phyloP scores from a whole-genome alignment of 495 filamentous ascomycete species.

The Durotheca rogersii region DNA sequence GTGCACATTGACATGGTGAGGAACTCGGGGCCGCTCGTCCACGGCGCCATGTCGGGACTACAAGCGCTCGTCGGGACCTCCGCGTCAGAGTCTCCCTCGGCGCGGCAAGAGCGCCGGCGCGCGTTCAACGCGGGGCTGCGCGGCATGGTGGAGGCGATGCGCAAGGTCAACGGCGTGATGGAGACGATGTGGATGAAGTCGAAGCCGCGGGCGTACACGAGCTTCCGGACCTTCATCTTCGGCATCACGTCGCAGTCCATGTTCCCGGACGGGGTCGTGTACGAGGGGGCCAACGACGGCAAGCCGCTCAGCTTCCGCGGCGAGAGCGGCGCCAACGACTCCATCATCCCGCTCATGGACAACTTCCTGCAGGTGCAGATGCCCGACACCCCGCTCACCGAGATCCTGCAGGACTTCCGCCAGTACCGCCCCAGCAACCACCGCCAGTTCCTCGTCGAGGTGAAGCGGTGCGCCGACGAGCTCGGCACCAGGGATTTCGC shows the following conservation, averaged over 20 bases:
- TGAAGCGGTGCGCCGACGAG: conserved; percentile 56
- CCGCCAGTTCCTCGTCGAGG: conserved; percentile 74
- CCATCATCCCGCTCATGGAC: conserved; percentile 81
- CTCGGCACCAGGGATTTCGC: conserved; percentile 64
- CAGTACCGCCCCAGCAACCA: conserved; percentile 83
- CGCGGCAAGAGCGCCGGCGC: conserved; percentile 39
- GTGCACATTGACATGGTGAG: conserved; percentile 84
- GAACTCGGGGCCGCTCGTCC: conserved; percentile 69
- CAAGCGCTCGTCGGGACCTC: conserved; percentile 52
- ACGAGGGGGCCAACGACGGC: conserved; percentile 71
- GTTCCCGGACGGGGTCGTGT: conserved; percentile 88
- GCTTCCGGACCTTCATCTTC: conserved; percentile 92
- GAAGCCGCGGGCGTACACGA: conserved; percentile 73
- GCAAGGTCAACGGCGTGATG: conserved; percentile 74
- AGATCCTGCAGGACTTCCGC: conserved; percentile 82
- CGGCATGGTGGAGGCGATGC: conserved; percentile 61
- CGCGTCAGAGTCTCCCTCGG: neutral
- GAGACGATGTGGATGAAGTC: conserved; percentile 87
- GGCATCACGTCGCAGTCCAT: conserved; percentile 86
- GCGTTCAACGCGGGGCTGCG: conserved; percentile 64
- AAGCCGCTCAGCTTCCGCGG: conserved; percentile 75
- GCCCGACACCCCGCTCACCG: conserved; percentile 80
- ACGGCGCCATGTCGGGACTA: conserved; percentile 64
- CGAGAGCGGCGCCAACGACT: conserved; percentile 88
- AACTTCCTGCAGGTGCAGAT: conserved; percentile 77